A percentile compares a stretch with the other conserved stretches of the same genome.
phyloP scores from a whole-genome alignment of 345 rosid genomes.

The Gynandropsis gynandra region DNA sequence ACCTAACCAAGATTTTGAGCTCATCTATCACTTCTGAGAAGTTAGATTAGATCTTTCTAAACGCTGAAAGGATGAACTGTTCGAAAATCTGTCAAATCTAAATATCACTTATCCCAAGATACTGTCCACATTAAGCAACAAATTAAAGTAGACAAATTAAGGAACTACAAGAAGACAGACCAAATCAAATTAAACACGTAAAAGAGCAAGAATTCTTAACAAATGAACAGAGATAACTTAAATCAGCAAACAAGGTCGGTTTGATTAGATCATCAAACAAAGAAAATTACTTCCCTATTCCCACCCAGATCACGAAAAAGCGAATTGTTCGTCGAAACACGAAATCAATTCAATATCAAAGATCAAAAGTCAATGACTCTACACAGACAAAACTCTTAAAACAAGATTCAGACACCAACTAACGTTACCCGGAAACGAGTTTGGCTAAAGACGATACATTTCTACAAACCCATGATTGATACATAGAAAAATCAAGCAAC shows the following conservation, averaged over 20 bases:
- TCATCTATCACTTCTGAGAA: too few relatives aligned
- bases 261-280: background rate
- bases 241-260: background rate
- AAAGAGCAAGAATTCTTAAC: too few relatives aligned
- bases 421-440: background rate
- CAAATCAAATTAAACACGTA: too few relatives aligned
- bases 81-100: too few relatives aligned
- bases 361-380: background rate
- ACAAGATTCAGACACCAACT: conserved; percentile 12
- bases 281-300: background rate
- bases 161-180: too few relatives aligned
- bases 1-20: too few relatives aligned
- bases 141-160: too few relatives aligned
- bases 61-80: too few relatives aligned
- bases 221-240: background rate
- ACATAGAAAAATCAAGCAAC: background rate
- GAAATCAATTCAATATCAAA: background rate
- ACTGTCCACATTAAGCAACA: too few relatives aligned
- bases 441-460: conserved; percentile 9
- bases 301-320: conserved; percentile 1
- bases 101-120: too few relatives aligned
- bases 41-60: too few relatives aligned
- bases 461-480: conserved; percentile 11
- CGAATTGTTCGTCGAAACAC: background rate
- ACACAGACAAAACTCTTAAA: background rate